Evolutionary conservation across 805 yeast genomes (phyloP), one percentile per base, ranked within the genome.

Genomic region (Yarrowia yakushimensis): DNA sequence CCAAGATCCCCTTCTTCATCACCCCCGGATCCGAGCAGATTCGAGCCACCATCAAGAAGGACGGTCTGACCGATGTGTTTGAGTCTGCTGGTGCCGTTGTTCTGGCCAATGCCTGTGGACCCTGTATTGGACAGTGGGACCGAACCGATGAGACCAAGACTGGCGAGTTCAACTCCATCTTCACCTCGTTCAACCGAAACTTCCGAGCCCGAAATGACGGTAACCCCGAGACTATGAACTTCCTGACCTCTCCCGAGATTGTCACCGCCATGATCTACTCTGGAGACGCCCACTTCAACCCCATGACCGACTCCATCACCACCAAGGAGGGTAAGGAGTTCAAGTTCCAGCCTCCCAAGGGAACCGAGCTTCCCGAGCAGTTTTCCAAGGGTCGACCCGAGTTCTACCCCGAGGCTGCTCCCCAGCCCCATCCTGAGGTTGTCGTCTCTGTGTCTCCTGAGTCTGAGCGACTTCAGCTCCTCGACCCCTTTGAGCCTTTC

Each of bases 121-220:
- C 98, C 72, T 93, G 99, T 81, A 93, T 93, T 73, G 99, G 99
- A 64, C 99, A 93, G 81, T 93, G 99, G 99, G 97, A 94, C 75
- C 88, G 98, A 80, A 68, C 73, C 34, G 77, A 73, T 63, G 72
- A 73, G 60, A 81, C 82, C 67, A 66, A 64, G 23, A 59, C 66
- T 41, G 67, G 81, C 60, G 90, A 86, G 67, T 80, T 81, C 70
- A 92, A 91, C 77, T 89, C 98, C 61, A 94, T 93, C 69, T 92
- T 93, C 77, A 91, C 98, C 6, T 92, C 97, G 12, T 93, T 92
- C 83, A 93, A 93, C 85, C 88, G 99, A 82, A 93, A 93, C 78
- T 93, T 93, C 83, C 87, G 94, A 76, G 90, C 97, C 36, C 89
- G 99, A 82, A 94, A 94, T 74, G 99, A 94, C 77, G 98, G 99